phyloP scores from a whole-genome alignment of 441 rosid species.

The Breynia disticha region DNA sequence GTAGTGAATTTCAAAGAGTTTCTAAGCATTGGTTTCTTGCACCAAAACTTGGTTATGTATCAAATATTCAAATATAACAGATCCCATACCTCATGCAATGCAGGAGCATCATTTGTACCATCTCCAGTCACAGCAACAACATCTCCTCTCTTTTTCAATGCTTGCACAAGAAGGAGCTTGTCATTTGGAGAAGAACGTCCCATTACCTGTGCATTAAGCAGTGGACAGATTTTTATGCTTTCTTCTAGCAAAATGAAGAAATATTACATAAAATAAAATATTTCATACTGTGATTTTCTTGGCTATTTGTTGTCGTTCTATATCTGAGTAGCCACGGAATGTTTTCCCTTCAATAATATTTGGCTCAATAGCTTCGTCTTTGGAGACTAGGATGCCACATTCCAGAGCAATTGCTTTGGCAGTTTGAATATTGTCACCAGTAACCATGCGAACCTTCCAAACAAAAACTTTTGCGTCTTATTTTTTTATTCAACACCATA shows the following conservation, averaged over 20 bases:
- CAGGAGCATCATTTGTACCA: constrained; percentile 99
- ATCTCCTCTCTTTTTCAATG: constrained; percentile 64
- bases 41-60: background rate
- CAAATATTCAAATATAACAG: constrained; percentile 1
- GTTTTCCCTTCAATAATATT: constrained; percentile 73
- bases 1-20: too few relatives aligned
- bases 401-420: constrained; percentile 96
- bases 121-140: constrained; percentile 98
- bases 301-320: constrained; percentile 50
- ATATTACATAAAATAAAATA: constrained; percentile 3
- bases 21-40: background rate
- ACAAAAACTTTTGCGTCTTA: background rate
- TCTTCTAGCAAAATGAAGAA: background rate
- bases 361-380: constrained; percentile 54
- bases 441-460: constrained; percentile 87
- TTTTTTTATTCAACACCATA: too few relatives aligned
- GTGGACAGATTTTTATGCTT: background rate
- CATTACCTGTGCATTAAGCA: constrained; percentile 61
- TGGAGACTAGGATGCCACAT: constrained; percentile 68
- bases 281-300: constrained; percentile 65
- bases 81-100: constrained; percentile 72
- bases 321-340: constrained; percentile 53
- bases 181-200: constrained; percentile 93
- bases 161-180: constrained; percentile 91
- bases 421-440: constrained; percentile 91